Evolutionary conservation across 768 basidiomycete genomes (phyloP), one percentile per base, ranked within the genome.

Genomic region (Tulasnella sp.): DNA sequence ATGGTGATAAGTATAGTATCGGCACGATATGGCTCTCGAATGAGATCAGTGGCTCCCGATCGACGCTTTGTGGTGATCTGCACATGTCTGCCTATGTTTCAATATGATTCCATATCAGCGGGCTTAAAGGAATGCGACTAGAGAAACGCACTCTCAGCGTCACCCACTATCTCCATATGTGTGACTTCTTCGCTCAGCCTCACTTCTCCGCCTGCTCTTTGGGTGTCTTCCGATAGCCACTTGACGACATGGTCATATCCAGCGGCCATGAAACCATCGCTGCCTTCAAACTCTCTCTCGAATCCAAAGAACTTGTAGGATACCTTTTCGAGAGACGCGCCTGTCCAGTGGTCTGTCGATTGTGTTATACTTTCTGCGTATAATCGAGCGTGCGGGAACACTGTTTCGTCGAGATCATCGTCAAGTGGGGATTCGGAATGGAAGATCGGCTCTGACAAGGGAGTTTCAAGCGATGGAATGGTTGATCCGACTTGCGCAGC

Each of bases 271-370:
- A 49, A 22, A 12, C 11, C 60, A 27, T 61, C 60, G 11, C 7
- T 9, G 8, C 60, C 60, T 15, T 61, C 43, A 29, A 42, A 38
- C 27, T 57, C 60, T 22, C 49, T 41, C 19, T 61, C 60, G 11
- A 30, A 61, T 4, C 60, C 60, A 53, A 53, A 61, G 43, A 43
- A 61, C 38, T 49, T 21, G 34, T 49, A 61, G 24, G 54, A 56
- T 11, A 61, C 55, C 17, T 49, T 31, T 11, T 34, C 55, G 2
- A 57, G 60, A 10, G 19, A 34, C 4, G 54, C 60, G 11, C 60
- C 60, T 10, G 42, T 59, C 60, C 60, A 61, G 31, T 46, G 42
- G 22, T 45, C 60, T 21, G 46, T 49, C 11, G 53, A 19, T 8
- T 34, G 42, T 3, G 54, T 45, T 3, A 57, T 12, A 5, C 46